Evolutionary conservation across 768 basidiomycete genomes (phyloP).

Genomic region (Leccinellum luteum): DNA sequence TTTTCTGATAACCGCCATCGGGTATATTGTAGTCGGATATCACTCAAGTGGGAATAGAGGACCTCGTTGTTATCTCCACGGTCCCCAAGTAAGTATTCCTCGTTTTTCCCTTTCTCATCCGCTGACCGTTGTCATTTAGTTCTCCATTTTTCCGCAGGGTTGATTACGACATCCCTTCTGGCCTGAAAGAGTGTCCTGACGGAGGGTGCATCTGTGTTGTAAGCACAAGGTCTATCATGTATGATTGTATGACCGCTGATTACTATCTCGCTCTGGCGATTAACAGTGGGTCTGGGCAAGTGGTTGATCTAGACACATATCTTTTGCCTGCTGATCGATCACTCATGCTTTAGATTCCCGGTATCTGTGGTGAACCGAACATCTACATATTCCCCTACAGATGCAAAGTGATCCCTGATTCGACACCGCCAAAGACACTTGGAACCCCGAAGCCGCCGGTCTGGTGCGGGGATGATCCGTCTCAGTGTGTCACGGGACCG

Average conservation of each 20-base stretch:
- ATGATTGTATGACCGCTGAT: background rate
- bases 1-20: background rate
- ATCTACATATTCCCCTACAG: background rate
- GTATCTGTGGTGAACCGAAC: constrained; percentile 10
- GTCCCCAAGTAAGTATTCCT: background rate
- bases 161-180: constrained; percentile 5
- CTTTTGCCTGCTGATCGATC: background rate
- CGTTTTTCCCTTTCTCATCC: background rate
- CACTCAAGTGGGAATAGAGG: background rate
- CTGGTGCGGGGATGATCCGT: constrained; percentile 7
- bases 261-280: background rate
- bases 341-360: constrained; percentile 1
- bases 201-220: constrained; percentile 1
- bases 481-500: constrained; percentile 7
- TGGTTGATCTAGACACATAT: too few species aligned
- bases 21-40: background rate
- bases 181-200: constrained; percentile 3
- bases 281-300: constrained; percentile 13
- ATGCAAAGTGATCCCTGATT: background rate
- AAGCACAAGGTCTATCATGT: background rate
- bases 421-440: background rate
- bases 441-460: background rate
- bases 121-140: constrained; percentile 1
- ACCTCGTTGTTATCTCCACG: constrained; percentile 5
- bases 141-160: constrained; percentile 2